Base-by-base conservation (phyloP, 2,329 filamentous ascomycete species). In the Beauveria australis region DNA sequence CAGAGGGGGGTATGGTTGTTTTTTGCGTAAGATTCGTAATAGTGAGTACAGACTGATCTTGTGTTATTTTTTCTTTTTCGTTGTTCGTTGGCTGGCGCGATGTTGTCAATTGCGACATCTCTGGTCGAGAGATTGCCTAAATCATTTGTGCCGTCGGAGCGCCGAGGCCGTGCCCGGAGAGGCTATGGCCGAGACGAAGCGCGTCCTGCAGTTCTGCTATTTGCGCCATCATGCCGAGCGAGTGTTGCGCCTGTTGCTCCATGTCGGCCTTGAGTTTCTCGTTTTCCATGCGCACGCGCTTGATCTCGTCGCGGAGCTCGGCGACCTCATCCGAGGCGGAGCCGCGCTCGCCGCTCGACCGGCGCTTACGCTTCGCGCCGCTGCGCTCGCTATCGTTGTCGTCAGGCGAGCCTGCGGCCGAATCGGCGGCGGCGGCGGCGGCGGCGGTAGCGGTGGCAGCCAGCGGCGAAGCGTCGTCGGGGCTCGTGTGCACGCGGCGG, bases 401-500 rank as follows among this genome's bases (percentile, higher is more conserved):
- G 41, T 78, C 79, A 33, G 54, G 75, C 40, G 78, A 76, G 28
- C 70, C 71, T 0, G 26, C 53, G n/a, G 53, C 9, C 12, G 53
- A 55, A 26, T 46, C n/a, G 28, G n/a, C 14, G 12, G 26, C 54
- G 19, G 68, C 72, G 24, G 66, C 66, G 30, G 74, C 71, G 53
- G n/a, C 12, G 19, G 43, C 28, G 8, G 26, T 47, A 19, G 68
- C 72, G 22, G 67, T 66, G 33, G 74, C 71, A 53, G 70, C 68
- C 14, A 3, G 75, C 5, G 75, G 70, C 1, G 69, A 70, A 3
- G 67, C 66, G 30, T 70, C 74, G 46, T 78, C 76, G 28, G 69
- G 65, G 53, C 80, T 79, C 47, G 82, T 88, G 71, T 97, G 93
- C n/a, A 95, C 90, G 28, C 93, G 87, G 22, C 93, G 89, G 19